Percentiles rank a stretch among this genome's conserved stretches.
These are phyloP conservation scores for Botrytis porri DNA, from an alignment of 2,329 filamentous ascomycete genomes.

Conservation along the genomic window DNA sequence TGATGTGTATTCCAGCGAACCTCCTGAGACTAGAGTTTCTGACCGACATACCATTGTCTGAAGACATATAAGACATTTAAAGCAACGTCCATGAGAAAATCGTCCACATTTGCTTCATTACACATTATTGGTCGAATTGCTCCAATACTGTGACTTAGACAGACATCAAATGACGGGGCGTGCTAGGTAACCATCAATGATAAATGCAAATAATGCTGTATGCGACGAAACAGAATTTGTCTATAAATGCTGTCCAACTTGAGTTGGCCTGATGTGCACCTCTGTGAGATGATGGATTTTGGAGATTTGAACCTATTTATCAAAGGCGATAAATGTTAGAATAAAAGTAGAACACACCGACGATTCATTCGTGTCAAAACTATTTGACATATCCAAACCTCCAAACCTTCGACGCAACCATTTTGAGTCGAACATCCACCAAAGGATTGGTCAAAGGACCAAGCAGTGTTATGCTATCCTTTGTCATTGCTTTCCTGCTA, in stretches of 20 bases:
- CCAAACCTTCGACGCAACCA: not conserved
- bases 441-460: not conserved
- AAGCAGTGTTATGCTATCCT: not conserved
- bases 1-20: not conserved
- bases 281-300: not conserved
- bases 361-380: not conserved
- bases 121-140: not conserved
- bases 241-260: constrained; percentile 1
- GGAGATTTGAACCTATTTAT: not conserved
- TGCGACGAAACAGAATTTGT: not conserved
- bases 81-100: not conserved
- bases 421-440: not conserved
- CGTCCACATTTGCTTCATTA: not conserved
- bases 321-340: not conserved
- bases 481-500: not conserved
- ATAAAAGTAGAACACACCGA: not conserved
- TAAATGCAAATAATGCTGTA: not conserved
- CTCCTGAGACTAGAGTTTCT: not conserved
- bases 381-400: not conserved
- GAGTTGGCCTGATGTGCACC: not conserved
- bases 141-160: not conserved
- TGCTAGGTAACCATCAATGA: not conserved
- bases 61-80: not conserved
- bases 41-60: not conserved
- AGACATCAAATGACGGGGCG: not conserved